phyloP scores from a whole-genome alignment of 2,329 filamentous ascomycete species.

The Aureobasidium sp. region DNA sequence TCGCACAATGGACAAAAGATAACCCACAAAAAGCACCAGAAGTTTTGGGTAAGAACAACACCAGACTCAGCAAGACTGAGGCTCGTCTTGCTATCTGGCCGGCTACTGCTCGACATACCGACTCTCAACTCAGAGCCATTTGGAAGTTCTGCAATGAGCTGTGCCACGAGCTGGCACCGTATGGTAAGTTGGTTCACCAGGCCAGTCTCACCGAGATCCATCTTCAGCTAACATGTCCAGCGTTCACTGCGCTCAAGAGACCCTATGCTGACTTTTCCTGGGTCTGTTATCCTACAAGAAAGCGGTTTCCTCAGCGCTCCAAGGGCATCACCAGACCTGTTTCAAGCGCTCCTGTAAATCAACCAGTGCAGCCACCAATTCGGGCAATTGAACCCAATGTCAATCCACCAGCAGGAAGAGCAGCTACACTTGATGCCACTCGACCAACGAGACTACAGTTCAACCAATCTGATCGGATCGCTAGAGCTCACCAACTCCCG shows the following conservation, averaged over 20 bases:
- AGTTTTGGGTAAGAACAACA: not conserved
- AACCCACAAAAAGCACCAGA: not conserved
- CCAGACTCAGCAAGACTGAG: not conserved
- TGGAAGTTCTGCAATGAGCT: not conserved
- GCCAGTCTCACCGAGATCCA: not conserved
- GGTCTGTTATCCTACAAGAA: not conserved
- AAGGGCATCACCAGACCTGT: no score
- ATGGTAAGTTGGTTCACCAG: not conserved
- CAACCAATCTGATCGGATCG: no score
- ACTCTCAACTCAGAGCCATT: not conserved
- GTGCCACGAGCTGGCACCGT: not conserved
- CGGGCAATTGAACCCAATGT: no score
- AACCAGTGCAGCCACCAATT: no score
- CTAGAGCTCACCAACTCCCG: no score
- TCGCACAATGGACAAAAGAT: not conserved
- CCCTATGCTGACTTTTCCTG: not conserved
- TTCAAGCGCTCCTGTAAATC: no score
- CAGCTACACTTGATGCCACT: no score
- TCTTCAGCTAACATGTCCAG: not conserved
- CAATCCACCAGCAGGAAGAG: no score
- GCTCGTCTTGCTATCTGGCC: not conserved
- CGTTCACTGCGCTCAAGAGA: not conserved
- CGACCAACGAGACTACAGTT: no score
- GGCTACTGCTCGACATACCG: not conserved
- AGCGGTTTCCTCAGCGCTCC: not conserved